A percentile compares a stretch with the other conserved stretches of the same genome.
Conservation (phyloP, 2,329 filamentous ascomycete genomes). For the Tolypocladium amazonense region DNA sequence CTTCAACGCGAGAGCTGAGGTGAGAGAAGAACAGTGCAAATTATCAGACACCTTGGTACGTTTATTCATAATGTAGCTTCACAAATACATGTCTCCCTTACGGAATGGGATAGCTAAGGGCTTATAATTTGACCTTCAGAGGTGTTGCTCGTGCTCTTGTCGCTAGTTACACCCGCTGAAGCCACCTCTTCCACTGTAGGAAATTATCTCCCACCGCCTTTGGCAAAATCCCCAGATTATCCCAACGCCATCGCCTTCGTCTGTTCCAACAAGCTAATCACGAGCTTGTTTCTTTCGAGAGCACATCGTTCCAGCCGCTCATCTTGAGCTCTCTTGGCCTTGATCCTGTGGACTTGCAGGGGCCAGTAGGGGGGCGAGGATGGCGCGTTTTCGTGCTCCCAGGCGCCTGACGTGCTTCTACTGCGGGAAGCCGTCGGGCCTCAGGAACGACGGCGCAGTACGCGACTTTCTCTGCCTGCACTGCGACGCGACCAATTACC, state of each 20-base stretch:
- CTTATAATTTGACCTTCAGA: too few species aligned
- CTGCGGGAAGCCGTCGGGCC: conserved; percentile 59
- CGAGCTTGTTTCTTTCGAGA: neutral
- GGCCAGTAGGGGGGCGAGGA: conserved; percentile 9
- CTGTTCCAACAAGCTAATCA: neutral
- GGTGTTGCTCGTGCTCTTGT: too few species aligned
- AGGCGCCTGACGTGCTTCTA: conserved; percentile 66
- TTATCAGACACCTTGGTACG: neutral
- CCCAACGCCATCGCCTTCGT: neutral
- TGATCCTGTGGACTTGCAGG: neutral
- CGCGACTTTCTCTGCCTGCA: conserved; percentile 61
- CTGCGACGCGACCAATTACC: conserved; percentile 81
- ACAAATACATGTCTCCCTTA: too few species aligned
- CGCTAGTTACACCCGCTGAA: neutral
- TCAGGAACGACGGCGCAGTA: conserved; percentile 45
- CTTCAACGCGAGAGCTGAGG: neutral
- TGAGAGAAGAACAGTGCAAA: too few species aligned
- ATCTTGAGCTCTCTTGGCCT: neutral
- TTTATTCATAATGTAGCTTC: neutral
- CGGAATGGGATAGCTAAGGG: too few species aligned
- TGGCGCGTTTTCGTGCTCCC: conserved; percentile 31
- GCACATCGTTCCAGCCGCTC: neutral
- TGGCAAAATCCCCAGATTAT: conserved; percentile 6
- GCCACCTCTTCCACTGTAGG: neutral
- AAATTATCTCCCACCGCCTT: conserved; percentile 1